Evolutionary conservation across 208 protist species (phyloP).

Genomic region (Herpetomonas tarakana): DNA sequence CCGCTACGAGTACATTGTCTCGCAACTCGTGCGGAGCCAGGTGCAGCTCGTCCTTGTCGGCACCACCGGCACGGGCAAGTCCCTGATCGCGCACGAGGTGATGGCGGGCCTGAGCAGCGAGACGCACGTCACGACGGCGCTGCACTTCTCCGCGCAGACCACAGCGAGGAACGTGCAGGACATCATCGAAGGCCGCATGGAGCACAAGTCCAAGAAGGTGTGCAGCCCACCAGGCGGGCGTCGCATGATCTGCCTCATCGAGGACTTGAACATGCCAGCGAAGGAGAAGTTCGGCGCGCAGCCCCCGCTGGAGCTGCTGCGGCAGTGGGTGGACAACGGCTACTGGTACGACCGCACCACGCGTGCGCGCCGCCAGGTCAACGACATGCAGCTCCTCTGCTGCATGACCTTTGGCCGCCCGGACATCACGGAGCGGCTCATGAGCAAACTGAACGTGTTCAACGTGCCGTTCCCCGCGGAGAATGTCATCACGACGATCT

Average conservation of each 20-base stretch:
- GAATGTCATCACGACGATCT: constrained; percentile 93
- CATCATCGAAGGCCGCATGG: constrained; percentile 95
- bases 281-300: constrained; percentile 98
- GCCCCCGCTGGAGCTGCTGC: constrained; percentile 96
- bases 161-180: constrained; percentile 93
- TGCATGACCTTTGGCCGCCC: constrained; percentile 97
- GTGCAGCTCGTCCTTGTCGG: constrained; percentile 94
- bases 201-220: constrained; percentile 97
- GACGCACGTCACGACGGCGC: constrained; percentile 83
- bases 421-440: constrained; percentile 92
- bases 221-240: constrained; percentile 93
- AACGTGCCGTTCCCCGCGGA: constrained; percentile 96
- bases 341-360: constrained; percentile 97
- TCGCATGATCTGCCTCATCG: constrained; percentile 95
- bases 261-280: constrained; percentile 98
- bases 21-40: constrained; percentile 80
- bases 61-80: constrained; percentile 97
- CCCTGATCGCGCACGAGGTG: constrained; percentile 87
- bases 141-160: constrained; percentile 97
- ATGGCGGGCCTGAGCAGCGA: constrained; percentile 78
- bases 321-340: constrained; percentile 97
- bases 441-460: constrained; percentile 95
- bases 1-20: constrained; percentile 94
- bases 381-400: constrained; percentile 96
- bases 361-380: constrained; percentile 90